Evolutionary conservation across 441 rosid species (phyloP), one percentile per base, ranked within the genome.

Genomic region (Croton laevigatus): DNA sequence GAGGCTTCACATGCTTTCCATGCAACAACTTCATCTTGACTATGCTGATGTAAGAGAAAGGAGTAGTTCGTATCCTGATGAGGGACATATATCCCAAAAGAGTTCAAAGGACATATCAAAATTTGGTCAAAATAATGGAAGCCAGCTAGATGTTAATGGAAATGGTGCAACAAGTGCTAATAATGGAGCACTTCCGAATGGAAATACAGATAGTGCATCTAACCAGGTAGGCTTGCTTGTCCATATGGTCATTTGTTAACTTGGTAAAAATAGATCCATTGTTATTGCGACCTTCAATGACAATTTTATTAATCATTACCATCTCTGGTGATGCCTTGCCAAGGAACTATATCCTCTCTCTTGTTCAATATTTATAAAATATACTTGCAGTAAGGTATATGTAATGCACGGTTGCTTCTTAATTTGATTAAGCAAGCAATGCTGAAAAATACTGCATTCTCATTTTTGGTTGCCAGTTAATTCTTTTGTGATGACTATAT

Each of bases 11-110:
- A 46, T 86, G 80, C 97, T 88, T 83, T 75, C 93, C 63, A 75
- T 96, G 57, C 97, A 93, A 70, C 99, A 93, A 71, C 97, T 93
- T 80, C 98, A 91, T 69, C 77, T 80, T 79, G 94, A 93, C 81
- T 81, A 93, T 71, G 91, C 91, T 67, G 88, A 87, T 78, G 81
- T 76, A n/a, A 95, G 84, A 78, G 96, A 86, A 79, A 88, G 88
- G 72, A 80, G 75, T 73, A 86, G 91, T 51, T 71, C 89, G 42
- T 86, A 76, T 53, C 36, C 86, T 17, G 93, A 86, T 52, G 91
- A 87, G 65, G 79, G 86, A n/a, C 84, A 32, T 51, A 16, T 77
- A 20, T 74, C 89, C 54, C 88, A 84, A 67, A 76, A 78, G 44
- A 87, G 83, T 68, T 68, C 87, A 52, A 84, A 85, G 65, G 86